A percentile compares a stretch with the other conserved stretches of the same genome.
phyloP scores from a whole-genome alignment of 2,329 filamentous ascomycete species.

The Fusarium sp. region DNA sequence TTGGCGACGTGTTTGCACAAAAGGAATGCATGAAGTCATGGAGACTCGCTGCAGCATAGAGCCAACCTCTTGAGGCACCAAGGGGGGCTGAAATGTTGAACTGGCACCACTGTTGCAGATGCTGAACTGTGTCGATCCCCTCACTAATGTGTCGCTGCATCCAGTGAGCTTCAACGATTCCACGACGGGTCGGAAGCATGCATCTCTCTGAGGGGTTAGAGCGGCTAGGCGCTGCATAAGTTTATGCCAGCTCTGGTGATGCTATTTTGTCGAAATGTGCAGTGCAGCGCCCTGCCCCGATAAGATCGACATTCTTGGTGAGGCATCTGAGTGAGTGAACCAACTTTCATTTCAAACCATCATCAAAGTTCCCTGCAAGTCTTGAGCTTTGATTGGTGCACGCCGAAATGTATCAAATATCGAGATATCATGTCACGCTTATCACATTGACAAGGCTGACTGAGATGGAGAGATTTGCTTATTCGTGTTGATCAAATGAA shows the following conservation, averaged over 20 bases:
- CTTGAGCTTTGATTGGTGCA: slow-evolving; percentile 42
- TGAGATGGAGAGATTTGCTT: slow-evolving; percentile 27
- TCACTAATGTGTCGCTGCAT: slow-evolving; percentile 36
- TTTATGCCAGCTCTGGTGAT: slow-evolving; percentile 42
- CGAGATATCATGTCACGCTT: slow-evolving; percentile 29
- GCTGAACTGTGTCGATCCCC: slow-evolving; percentile 47
- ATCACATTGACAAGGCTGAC: slow-evolving; percentile 37
- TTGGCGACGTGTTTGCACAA: slow-evolving; percentile 50
- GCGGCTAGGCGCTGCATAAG: slow-evolving; percentile 42
- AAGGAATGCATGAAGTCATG: slow-evolving; percentile 57
- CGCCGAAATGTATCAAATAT: slow-evolving; percentile 34
- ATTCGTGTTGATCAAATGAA: slow-evolving; percentile 26
- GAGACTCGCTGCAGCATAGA: slow-evolving; percentile 32
- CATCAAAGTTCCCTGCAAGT: slow-evolving; percentile 10
- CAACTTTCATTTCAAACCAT: slow-evolving; percentile 6
- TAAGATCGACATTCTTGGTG: slow-evolving; percentile 46
- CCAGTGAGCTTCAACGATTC: slow-evolving; percentile 35
- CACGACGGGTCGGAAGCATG: slow-evolving; percentile 43
- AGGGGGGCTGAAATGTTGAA: slow-evolving; percentile 46
- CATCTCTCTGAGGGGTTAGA: slow-evolving; percentile 42
- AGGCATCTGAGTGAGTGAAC: slow-evolving; percentile 40
- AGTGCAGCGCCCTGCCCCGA: slow-evolving; percentile 43
- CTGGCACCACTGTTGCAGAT: slow-evolving; percentile 52
- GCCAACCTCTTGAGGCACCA: slow-evolving; percentile 44
- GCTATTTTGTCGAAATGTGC: slow-evolving; percentile 43